Conservation (phyloP, 192 early-diverging fungal genomes). For the Linnemannia zychae region DNA sequence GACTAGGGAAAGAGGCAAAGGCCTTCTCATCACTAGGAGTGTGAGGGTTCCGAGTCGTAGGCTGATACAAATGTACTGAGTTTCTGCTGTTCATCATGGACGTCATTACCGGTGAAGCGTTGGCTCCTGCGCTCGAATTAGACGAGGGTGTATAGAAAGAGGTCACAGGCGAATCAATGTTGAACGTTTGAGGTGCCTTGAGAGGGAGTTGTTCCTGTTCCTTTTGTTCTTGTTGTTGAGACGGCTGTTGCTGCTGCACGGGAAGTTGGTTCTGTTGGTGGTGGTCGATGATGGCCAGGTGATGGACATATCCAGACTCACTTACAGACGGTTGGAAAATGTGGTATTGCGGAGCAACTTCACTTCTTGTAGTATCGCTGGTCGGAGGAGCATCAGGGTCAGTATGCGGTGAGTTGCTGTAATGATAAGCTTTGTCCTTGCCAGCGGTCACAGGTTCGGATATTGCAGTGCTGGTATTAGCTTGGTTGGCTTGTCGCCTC, state of each 20-base stretch:
- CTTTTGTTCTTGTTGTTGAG: not conserved
- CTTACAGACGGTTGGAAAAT: not conserved
- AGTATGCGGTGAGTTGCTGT: not conserved
- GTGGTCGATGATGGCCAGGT: not conserved
- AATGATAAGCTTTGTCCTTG: not conserved
- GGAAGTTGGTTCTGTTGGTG: not conserved
- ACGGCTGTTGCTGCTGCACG: not conserved
- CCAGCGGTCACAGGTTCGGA: not conserved
- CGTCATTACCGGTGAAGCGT: not conserved
- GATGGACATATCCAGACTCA: not conserved
- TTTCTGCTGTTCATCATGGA: not conserved
- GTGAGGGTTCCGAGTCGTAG: not conserved
- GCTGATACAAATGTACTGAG: not conserved
- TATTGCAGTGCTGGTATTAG: not conserved
- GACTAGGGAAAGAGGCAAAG: not conserved
- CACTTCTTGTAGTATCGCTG: not conserved
- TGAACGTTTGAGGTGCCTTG: not conserved
- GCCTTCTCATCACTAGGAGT: not conserved
- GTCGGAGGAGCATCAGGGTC: too few species aligned
- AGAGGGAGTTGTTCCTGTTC: not conserved
- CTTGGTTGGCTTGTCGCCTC: not conserved
- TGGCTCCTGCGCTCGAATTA: not conserved
- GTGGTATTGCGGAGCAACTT: not conserved
- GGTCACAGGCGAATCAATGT: not conserved
- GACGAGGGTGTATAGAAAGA: not conserved